Evolutionary conservation across 768 basidiomycete genomes (phyloP).

Genomic region (Mycena filopes): DNA sequence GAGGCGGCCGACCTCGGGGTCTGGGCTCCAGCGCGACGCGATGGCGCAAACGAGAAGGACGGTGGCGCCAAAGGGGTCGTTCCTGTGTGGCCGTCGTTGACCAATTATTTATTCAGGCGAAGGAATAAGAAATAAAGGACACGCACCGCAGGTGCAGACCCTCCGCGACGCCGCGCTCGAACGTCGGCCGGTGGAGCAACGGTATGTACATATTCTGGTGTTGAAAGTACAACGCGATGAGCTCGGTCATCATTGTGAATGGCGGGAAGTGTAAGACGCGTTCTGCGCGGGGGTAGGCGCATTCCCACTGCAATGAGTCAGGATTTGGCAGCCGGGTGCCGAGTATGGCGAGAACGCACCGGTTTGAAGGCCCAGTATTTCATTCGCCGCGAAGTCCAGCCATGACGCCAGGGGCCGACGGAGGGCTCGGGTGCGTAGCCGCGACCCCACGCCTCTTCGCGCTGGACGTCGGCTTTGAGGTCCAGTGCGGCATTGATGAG

Average conservation of each 20-base stretch:
- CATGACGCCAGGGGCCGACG: conserved; percentile 36
- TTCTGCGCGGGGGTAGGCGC: not conserved
- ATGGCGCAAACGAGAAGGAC: conserved; percentile 79
- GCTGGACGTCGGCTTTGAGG: conserved; percentile 4
- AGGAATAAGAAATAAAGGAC: too few relatives aligned
- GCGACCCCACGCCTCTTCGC: conserved; percentile 26
- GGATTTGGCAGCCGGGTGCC: too few relatives aligned
- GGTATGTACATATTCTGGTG: conserved; percentile 68
- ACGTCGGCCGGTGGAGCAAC: conserved; percentile 78
- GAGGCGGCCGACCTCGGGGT: conserved; percentile 57
- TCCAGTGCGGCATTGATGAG: conserved; percentile 15
- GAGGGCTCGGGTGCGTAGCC: not conserved
- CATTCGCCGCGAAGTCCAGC: conserved; percentile 26
- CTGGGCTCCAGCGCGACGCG: conserved; percentile 67
- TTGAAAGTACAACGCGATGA: conserved; percentile 77
- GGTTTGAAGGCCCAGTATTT: conserved; percentile 10
- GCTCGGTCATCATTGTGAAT: conserved; percentile 57
- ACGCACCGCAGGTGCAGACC: conserved; percentile 54
- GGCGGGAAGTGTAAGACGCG: conserved; percentile 54
- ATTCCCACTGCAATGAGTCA: conserved; percentile 4
- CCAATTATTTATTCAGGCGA: too few relatives aligned
- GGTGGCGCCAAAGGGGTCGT: conserved; percentile 64
- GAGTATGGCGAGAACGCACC: not conserved
- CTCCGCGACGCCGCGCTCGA: conserved; percentile 60
- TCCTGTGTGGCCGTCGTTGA: too few relatives aligned